These are phyloP conservation scores for Liriodendron chinense DNA, from an alignment of 164 flowering plant genomes.

Conservation along the genomic window DNA sequence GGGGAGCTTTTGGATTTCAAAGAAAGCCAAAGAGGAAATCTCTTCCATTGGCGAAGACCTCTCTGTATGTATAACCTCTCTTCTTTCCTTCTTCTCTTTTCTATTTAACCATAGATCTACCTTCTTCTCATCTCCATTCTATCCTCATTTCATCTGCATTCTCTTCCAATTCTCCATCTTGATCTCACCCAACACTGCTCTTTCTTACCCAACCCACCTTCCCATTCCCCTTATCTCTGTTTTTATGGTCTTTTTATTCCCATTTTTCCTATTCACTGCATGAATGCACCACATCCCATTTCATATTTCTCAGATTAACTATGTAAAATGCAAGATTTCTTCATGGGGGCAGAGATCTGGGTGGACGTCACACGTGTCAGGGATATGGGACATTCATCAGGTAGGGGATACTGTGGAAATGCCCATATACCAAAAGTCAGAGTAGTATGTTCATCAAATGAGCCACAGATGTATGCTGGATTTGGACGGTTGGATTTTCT, in stretches of 20 bases:
- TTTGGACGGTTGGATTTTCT: background rate
- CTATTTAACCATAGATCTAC: background rate
- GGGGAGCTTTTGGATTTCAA: constrained; percentile 74
- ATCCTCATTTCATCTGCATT: background rate
- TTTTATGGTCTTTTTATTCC: no score
- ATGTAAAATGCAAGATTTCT: no score
- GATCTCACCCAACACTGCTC: background rate
- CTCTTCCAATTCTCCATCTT: background rate
- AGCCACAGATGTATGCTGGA: background rate
- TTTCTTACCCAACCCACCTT: no score
- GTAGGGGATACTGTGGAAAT: no score
- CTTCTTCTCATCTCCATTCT: background rate
- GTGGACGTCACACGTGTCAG: no score
- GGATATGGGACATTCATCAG: background rate
- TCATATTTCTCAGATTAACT: no score
- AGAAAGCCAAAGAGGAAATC: constrained; percentile 79
- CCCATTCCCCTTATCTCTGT: no score
- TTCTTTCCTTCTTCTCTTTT: constrained; percentile 3
- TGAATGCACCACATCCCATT: no score
- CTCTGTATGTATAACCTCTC: constrained; percentile 40
- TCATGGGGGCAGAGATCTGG: no score
- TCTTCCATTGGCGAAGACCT: constrained; percentile 67
- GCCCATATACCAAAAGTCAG: no score
- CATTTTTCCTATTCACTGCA: no score
- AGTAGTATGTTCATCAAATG: no score